Base-by-base conservation (phyloP, 148 eudicot genomes). In the Camellia lanceoleosa region DNA sequence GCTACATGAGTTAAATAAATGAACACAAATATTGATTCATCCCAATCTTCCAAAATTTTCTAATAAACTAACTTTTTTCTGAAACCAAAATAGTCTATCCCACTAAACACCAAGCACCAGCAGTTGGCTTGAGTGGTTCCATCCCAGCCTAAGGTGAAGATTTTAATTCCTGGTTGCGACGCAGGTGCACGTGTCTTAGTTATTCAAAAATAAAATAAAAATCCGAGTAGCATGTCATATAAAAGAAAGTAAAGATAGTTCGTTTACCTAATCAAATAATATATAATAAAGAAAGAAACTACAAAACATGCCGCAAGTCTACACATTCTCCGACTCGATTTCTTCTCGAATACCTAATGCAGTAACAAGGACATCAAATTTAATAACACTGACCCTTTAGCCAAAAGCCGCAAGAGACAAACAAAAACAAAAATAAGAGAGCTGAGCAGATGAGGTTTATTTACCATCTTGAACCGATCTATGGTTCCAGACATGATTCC, bases 401-500 rank as follows among this genome's bases (percentile, higher is more conserved):
- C 78, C 55, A 85, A 62, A 47, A 79, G 79, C 43, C 14, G 12
- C 4, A 46, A 51, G 44, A 74, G 16, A 80, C 59, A n/a, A 7
- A 61, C 38, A 15, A 5, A 68, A 51, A 46, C 46, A 51, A 16
- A 43, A 5, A 20, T 6, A 63, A 78, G 68, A 75, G 30, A 43
- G 52, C 51, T 73, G 5, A 67, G 78, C 30, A 73, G 44, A 71
- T 61, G 9, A 43, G 19, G 71, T 68, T 74, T 47, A 69, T 83
- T 78, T 82, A 95, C 98, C 91, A 80, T 91, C 86, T 91, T 93
- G 87, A 91, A 95, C 67, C 92, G 89, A 80, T 89, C 89, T 81
- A 93, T 90, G 58, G 98, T 93, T 73, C 94, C 91, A 41, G 95
- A 92, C 86, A 94, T 79, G 77, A 90, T 84, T 64, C 98, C 98